A percentile compares a stretch with the other conserved stretches of the same genome.
Evolutionary conservation across 176 grass and related monocot genomes (phyloP).

Genomic region (Aegilops sharonensis): DNA sequence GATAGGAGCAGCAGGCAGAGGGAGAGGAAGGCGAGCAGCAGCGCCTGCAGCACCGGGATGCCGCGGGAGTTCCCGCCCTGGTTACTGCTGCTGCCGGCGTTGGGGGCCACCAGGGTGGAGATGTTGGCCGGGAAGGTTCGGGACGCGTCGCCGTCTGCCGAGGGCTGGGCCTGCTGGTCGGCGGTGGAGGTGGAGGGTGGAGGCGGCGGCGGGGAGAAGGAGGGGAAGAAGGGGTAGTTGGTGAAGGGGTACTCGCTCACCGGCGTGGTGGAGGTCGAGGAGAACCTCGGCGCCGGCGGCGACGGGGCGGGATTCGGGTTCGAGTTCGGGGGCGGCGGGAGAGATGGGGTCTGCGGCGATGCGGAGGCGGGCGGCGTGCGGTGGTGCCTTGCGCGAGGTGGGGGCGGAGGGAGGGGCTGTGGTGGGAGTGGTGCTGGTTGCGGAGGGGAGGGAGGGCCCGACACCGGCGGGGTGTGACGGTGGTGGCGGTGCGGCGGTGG

Average conservation of each 20-base stretch:
- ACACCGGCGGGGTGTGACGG: background rate
- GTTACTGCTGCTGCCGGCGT: background rate
- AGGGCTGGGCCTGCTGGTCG: background rate
- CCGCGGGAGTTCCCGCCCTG: no score
- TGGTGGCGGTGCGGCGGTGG: background rate
- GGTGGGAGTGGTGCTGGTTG: background rate
- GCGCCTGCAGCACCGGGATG: slow-evolving; percentile 44
- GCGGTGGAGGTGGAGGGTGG: background rate
- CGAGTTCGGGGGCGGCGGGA: background rate
- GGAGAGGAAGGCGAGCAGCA: slow-evolving; percentile 48
- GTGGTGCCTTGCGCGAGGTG: background rate
- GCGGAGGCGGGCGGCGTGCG: background rate
- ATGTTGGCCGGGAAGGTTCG: slow-evolving; percentile 52
- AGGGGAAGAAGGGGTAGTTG: slow-evolving; percentile 51
- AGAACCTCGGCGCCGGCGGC: slow-evolving; percentile 22
- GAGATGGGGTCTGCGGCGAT: background rate
- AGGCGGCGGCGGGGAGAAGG: background rate
- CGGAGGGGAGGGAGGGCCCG: background rate
- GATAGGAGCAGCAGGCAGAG: slow-evolving; percentile 46
- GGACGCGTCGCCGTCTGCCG: slow-evolving; percentile 18
- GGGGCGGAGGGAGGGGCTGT: background rate
- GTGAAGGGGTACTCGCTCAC: slow-evolving; percentile 41
- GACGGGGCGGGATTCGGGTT: background rate
- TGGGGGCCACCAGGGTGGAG: slow-evolving; percentile 40
- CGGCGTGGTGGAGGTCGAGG: background rate